Base-by-base conservation (phyloP, 345 rosid genomes). In the Jatropha curcas region DNA sequence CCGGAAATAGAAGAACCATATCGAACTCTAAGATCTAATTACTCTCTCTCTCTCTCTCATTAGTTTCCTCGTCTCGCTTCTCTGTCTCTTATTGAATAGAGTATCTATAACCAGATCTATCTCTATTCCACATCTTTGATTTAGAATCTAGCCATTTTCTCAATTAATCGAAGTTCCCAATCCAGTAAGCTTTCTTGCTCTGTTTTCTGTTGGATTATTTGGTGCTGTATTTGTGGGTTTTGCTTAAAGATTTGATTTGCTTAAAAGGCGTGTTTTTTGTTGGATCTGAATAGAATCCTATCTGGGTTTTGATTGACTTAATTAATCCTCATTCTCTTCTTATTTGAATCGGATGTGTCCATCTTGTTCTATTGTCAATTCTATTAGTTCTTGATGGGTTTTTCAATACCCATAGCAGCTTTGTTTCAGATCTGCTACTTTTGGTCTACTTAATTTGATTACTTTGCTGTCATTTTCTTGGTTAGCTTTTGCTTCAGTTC, bases 351-450 rank as follows among this genome's bases (percentile, higher is more conserved):
- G 30, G 16, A n/a, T 33, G 22, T 37, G 11, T 14, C 22, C n/a
- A 13, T 14, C 25, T 27, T 3, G 31, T 46, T 65, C 17, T 28
- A 11, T 17, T 19, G 70, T 28, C 24, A 19, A 46, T 28, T 28
- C 14, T n/a, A 46, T 51, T 46, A 20, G 57, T 39, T 68, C 25
- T 8, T 68, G 28, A 39, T 56, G 22, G 33, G 8, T 3, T 58
- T 43, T 41, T 24, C 45, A 30, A 28, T 43, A 37, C 34, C 25
- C 25, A 59, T 3, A 4, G 34, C 9, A 60, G 22, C 2, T 53
- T 25, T 39, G 4, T 55, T 55, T 17, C 45, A 65, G 76, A 73
- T 73, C 76, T 56, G 30, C 6, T 25, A 39, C n/a, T 39, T 63
- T 27, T 72, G 8, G 55, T 39, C 11, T 25, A 43, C 39, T 56